Evolutionary conservation across 805 yeast genomes (phyloP), one percentile per base, ranked within the genome.

Genomic region (Teunomyces stri): DNA sequence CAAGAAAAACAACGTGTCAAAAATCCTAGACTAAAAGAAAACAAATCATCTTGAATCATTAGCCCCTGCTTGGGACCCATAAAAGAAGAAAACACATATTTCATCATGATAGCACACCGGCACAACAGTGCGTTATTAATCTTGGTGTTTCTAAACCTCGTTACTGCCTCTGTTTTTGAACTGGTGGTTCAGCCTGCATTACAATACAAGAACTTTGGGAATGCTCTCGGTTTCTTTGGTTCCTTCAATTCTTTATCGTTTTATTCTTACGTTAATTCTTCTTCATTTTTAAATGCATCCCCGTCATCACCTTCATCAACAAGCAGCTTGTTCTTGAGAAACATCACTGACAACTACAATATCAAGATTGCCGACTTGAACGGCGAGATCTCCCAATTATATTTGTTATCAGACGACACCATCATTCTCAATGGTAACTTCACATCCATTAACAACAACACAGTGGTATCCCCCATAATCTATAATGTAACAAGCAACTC

Each of bases 341-440:
- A 64, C 48, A 27, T 51, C 4, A 38, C 58, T 10, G 50, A 50
- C 45, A 53, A 56, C 42, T 42, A 53, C 13, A 54, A 55, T 25
- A 28, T 56, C 28, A 43, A 52, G 33, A 40, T 70, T 27, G 74
- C 69, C 22, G 47, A 59, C n/a, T 41, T 66, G n/a, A 52, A 66
- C 42, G 75, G 75, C 20, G 25, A 47, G 9, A 62, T 71, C 12
- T 45, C 58, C 31, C 67, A 63, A 51, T 40, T 70, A 6, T 57
- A 57, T 43, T 51, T 53, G 12, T 52, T 70, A 31, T 47, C 65
- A 33, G 44, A 55, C 13, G 66, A 64, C 43, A 50, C 68, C 5
- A 56, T 70, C 15, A 56, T 72, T 20, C 49, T 72, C 18, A 58
- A 58, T 31, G 78, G 78, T 3, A 59, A 69, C 51, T 73, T 70